A percentile compares a stretch with the other conserved stretches of the same genome.
These are phyloP conservation scores for Ilex asprella DNA, from an alignment of 257 asterid species.

Conservation along the genomic window DNA sequence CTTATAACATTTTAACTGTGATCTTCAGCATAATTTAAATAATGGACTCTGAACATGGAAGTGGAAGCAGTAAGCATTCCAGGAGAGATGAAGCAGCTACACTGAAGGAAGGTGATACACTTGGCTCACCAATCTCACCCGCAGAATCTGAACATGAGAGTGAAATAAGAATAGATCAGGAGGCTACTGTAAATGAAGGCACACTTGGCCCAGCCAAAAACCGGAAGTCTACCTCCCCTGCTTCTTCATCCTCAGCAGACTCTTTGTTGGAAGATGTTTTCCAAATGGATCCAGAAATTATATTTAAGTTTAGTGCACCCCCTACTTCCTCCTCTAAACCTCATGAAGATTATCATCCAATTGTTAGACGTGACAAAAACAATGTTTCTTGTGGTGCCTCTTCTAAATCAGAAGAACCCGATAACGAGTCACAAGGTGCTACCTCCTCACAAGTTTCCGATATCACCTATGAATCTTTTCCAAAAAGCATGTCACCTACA, in stretches of 20 bases:
- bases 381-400: conserved; percentile 22
- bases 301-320: conserved; percentile 16
- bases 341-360: conserved; percentile 3
- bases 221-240: conserved; percentile 30
- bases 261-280: conserved; percentile 28
- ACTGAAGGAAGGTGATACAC: conserved; percentile 14
- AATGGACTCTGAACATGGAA: conserved; percentile 34
- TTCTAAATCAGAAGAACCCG: conserved; percentile 19
- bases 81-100: conserved; percentile 16
- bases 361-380: conserved; percentile 8
- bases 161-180: conserved; percentile 18
- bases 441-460: conserved; percentile 33
- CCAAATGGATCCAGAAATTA: conserved; percentile 22
- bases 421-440: conserved; percentile 21
- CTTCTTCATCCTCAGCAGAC: conserved; percentile 28
- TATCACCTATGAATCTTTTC: conserved; percentile 23
- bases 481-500: conserved; percentile 20
- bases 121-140: conserved; percentile 12
- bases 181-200: conserved; percentile 13
- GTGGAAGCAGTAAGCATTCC: conserved; percentile 13
- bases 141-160: conserved; percentile 17
- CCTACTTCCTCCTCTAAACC: conserved; percentile 12
- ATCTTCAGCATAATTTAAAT: conserved; percentile 7
- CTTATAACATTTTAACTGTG: too few species aligned
- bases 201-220: conserved; percentile 11